phyloP scores from a whole-genome alignment of 192 early-diverging fungal species.

The Jimgerdemannia lactiflua region DNA sequence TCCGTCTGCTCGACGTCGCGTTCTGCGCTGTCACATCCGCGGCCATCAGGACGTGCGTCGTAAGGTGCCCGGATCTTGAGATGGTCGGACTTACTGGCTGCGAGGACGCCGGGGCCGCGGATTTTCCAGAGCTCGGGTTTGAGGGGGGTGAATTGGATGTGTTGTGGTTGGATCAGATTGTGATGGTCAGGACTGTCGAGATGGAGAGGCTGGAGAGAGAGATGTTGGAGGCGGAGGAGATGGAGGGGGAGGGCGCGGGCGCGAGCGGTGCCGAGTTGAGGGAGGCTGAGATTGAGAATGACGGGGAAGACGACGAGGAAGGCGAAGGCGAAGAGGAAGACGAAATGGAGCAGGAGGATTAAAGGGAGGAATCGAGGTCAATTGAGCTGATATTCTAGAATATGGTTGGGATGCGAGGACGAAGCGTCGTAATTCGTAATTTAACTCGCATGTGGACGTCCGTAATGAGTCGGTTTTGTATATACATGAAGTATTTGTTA shows the following conservation, averaged over 20 bases:
- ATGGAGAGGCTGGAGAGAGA: background rate
- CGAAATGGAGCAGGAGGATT: background rate
- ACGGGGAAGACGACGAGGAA: background rate
- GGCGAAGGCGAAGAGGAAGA: background rate
- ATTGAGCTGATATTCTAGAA: too few species aligned
- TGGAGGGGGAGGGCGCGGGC: background rate
- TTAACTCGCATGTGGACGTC: too few species aligned
- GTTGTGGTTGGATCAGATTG: background rate
- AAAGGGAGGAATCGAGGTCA: background rate
- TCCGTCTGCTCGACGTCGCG: slow-evolving; percentile 32
- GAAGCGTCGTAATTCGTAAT: too few species aligned
- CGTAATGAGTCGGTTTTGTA: too few species aligned
- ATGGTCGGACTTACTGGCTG: slow-evolving; percentile 25
- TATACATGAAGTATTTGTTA: too few species aligned
- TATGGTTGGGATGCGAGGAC: too few species aligned
- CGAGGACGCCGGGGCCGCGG: background rate
- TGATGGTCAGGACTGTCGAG: background rate
- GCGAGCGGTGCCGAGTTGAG: background rate
- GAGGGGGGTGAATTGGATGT: background rate
- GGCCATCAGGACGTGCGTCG: slow-evolving; percentile 23
- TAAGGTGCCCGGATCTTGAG: slow-evolving; percentile 8
- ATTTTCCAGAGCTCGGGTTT: background rate
- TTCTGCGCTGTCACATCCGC: slow-evolving; percentile 23
- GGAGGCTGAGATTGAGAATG: background rate
- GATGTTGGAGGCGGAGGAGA: background rate